Base-by-base conservation (phyloP, 441 rosid genomes). In the Aquilaria agallochum region DNA sequence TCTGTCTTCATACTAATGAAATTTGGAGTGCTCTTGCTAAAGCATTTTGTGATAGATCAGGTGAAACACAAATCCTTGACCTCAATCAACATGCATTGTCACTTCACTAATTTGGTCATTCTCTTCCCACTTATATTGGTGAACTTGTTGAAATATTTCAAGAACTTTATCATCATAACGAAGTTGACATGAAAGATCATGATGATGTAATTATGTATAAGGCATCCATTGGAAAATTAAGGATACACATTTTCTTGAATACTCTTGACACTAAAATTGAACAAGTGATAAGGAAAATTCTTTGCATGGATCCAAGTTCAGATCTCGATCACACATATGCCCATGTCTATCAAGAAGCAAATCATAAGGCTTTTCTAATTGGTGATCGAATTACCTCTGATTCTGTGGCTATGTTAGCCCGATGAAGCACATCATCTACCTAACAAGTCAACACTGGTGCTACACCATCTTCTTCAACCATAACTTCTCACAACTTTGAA, bases 11-110 rank as follows among this genome's bases (percentile, higher is more conserved):
- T 3, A 59, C 20, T 4, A 31, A 45, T 1, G 60, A 73, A 10
- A 47, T 56, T n/a, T 64, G 51, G 59, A 40, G 51, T 5, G 57
- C 40, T 7, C 2, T 54, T 0, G 53, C 31, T 2, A 65, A 47
- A 10, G 47, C 64, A 13, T 68, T 64, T 10, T 68, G 68, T 68
- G 60, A 56, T 50, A 50, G 67, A 42, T 55, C 31, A 0, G 52
- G 59, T 20, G 50, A 72, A 42, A 58, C 57, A 0, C 9, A 9
- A 1, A 1, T 53, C 14, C 67, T 72, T 42, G 53, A 61, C n/a
- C 32, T 53, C 9, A 67, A 72, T 14, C 53, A 31, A 20, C 42
- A 31, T 47, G 36, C 45, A 0, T 66, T 71, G 20, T 13, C 59
- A 2, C 55, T 31, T 11, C 2, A 14, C 0, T 7, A 55, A 55